Conservation (phyloP, 1,139 yeast species). For the Nadsonia starkeyi-henricii region DNA sequence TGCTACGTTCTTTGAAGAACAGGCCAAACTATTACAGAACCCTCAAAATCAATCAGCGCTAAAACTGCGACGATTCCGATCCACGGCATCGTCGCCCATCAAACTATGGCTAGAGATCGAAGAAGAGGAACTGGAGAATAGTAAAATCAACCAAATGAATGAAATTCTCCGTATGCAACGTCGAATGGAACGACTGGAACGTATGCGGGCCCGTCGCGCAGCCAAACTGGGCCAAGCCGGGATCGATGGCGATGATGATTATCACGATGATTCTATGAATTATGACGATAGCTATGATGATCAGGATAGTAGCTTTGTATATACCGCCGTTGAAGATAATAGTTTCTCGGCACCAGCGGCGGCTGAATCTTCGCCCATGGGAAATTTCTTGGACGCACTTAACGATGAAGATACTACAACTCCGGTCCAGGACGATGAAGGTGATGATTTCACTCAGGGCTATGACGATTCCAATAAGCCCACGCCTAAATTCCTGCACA, state of each 20-base stretch:
- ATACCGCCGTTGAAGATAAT: too few species aligned
- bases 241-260: not conserved
- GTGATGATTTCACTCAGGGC: too few species aligned
- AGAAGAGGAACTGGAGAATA: not conserved
- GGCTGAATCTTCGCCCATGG: too few species aligned
- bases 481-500: too few species aligned
- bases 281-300: not conserved
- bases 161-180: not conserved
- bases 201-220: not conserved
- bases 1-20: not conserved
- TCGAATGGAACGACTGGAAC: not conserved
- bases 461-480: too few species aligned
- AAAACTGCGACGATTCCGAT: not conserved
- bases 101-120: not conserved
- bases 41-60: not conserved
- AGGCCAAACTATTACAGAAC: not conserved
- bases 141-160: not conserved
- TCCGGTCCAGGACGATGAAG: too few species aligned
- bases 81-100: not conserved
- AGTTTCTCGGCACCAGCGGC: too few species aligned
- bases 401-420: too few species aligned
- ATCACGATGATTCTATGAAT: not conserved
- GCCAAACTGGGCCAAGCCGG: not conserved
- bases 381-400: too few species aligned
- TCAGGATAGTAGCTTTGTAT: too few species aligned